Base-by-base conservation (phyloP, 495 filamentous ascomycete species). In the Tuber borchii region DNA sequence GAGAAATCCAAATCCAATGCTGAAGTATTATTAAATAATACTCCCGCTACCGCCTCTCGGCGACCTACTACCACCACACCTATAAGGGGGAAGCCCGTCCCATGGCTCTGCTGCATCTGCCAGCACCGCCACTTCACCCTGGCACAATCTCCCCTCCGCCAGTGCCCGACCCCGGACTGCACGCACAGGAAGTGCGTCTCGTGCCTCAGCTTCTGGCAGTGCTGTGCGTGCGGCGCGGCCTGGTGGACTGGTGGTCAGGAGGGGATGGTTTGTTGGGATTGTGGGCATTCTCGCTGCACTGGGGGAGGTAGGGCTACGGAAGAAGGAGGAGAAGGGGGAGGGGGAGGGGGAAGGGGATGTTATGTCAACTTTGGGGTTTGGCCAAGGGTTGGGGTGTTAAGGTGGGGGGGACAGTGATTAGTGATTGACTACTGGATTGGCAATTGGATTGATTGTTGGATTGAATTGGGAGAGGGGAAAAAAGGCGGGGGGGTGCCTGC, bases 181-280 rank as follows among this genome's bases (percentile, higher is more conserved):
- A 17, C 12, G 26, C 56, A 65, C 56, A 34, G 1, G 14, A 65
- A 19, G 26, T 65, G 56, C 12, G 16, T 34, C 56, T 65, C 56
- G 26, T 65, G 56, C 26, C 56, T 65, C 26, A 65, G 56, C 26
- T 65, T 65, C 56, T 65, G 56, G 56, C 56, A 65, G 56, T 65
- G 56, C 56, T 65, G 56, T 14, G 6, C 56, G 26, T 65, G 56
- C 12, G 56, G 56, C 2, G 12, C 26, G 26, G 3, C 56, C 26
- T 65, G 56, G 56, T 26, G 16, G 56, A 19, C 34, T 34, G 14
- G 56, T 19, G 56, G 56, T 8, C 56, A 31, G 26, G 26, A 12
- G 56, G 51, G 10, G n/a, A 65, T 0, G 14, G 16, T 65, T 34
- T 65, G 56, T 34, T 65, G 56, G 56, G 56, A 65, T 34, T 65